Percentiles rank a stretch among this genome's conserved stretches.
Evolutionary conservation across 352 stramenopile genomes (phyloP).

Genomic region (Pythium aphanidermatum): DNA sequence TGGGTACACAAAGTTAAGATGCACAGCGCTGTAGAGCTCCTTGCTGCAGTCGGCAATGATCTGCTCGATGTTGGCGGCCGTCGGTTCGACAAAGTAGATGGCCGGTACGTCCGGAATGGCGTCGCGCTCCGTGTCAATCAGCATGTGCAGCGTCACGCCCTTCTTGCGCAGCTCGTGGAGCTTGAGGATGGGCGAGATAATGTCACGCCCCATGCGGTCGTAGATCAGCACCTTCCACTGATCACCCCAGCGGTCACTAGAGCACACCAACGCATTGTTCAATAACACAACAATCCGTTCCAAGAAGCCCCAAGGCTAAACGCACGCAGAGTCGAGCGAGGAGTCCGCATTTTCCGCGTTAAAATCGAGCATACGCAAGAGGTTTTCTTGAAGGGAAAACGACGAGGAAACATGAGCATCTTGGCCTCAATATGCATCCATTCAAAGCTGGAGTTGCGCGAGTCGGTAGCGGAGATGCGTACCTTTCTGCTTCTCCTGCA

Average conservation of each 20-base stretch:
- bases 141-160: slow-evolving; percentile 96
- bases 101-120: slow-evolving; percentile 95
- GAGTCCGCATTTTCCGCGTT: slow-evolving; percentile 54
- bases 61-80: slow-evolving; percentile 90
- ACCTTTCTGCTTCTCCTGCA: slow-evolving; percentile 85
- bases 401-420: background rate
- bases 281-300: background rate
- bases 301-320: no score
- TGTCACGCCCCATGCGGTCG: slow-evolving; percentile 93
- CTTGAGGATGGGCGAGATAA: slow-evolving; percentile 98
- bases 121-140: slow-evolving; percentile 92
- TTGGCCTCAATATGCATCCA: no score
- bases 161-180: slow-evolving; percentile 95
- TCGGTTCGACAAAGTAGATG: slow-evolving; percentile 97
- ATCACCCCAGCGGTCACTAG: slow-evolving; percentile 70
- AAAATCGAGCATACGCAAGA: slow-evolving; percentile 84
- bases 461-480: no score
- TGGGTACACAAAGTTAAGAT: slow-evolving; percentile 95
- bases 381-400: slow-evolving; percentile 61
- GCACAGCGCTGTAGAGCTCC: slow-evolving; percentile 89
- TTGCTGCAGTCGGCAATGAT: slow-evolving; percentile 93
- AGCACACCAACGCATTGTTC: background rate
- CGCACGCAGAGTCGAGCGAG: slow-evolving; percentile 32
- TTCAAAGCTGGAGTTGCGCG: no score
- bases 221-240: slow-evolving; percentile 98